phyloP scores from a whole-genome alignment of 2,329 filamentous ascomycete genomes.

The Verticillium alfalfae region DNA sequence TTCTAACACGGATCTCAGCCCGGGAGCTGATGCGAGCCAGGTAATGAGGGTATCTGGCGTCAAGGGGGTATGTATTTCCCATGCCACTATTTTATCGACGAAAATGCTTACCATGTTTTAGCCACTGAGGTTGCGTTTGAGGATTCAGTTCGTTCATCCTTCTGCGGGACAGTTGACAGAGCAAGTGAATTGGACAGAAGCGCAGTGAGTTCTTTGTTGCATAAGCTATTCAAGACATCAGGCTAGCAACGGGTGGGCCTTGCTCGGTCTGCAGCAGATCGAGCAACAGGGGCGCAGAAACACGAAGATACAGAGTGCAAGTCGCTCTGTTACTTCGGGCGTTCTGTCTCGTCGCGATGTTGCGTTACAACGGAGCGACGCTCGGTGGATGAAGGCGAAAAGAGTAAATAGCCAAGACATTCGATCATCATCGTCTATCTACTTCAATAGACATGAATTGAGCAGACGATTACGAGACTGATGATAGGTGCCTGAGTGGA shows the following conservation, averaged over 20 bases:
- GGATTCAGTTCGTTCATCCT: constrained; percentile 73
- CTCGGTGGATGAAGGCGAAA: neutral
- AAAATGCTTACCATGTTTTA: constrained; percentile 31
- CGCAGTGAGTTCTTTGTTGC: constrained; percentile 30
- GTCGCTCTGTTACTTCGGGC: neutral
- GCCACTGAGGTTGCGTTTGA: constrained; percentile 80
- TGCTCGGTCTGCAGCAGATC: neutral
- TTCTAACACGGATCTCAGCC: constrained; percentile 69
- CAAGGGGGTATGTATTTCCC: constrained; percentile 69
- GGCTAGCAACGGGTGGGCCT: neutral
- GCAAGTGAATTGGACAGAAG: constrained; percentile 95
- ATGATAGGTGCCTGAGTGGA: too few relatives aligned
- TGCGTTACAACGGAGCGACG: neutral
- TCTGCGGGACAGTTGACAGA: constrained; percentile 70
- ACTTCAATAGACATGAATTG: too few relatives aligned
- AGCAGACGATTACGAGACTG: too few relatives aligned
- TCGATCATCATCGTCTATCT: too few relatives aligned
- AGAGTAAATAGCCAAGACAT: too few relatives aligned
- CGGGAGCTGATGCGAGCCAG: constrained; percentile 81
- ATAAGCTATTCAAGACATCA: neutral
- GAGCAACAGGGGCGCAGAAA: neutral
- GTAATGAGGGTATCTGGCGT: constrained; percentile 81
- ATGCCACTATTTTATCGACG: neutral
- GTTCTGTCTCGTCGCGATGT: too few relatives aligned
- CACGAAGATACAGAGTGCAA: neutral